Evolutionary conservation across 2,329 filamentous ascomycete species (phyloP).

Genomic region (Neocucurbitaria cava): DNA sequence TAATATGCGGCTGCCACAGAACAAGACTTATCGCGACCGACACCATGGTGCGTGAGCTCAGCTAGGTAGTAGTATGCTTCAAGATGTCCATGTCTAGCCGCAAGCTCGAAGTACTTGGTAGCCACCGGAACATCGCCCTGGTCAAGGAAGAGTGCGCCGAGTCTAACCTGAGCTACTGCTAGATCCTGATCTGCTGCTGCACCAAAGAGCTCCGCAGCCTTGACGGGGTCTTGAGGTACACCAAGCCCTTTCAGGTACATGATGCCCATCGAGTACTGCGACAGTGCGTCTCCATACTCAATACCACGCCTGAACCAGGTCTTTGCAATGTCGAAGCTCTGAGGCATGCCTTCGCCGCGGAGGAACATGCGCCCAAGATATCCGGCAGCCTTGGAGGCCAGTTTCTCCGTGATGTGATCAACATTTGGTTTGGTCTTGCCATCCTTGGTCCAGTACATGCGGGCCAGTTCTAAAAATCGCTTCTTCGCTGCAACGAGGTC

Average conservation of each 20-base stretch:
- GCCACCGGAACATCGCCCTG: conserved; percentile 84
- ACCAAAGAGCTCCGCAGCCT: conserved; percentile 78
- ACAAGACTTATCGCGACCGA: conserved; percentile 82
- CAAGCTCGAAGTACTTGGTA: conserved; percentile 86
- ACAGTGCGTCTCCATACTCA: conserved; percentile 77
- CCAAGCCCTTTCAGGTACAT: conserved; percentile 84
- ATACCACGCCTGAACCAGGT: conserved; percentile 86
- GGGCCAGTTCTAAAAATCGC: conserved; percentile 81
- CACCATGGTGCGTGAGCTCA: conserved; percentile 81
- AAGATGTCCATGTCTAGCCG: conserved; percentile 80
- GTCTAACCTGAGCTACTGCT: conserved; percentile 78
- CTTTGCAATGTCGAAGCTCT: conserved; percentile 77
- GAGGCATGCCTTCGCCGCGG: conserved; percentile 81
- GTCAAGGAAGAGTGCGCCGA: conserved; percentile 85
- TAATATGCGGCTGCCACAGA: conserved; percentile 81
- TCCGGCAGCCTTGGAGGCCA: conserved; percentile 82
- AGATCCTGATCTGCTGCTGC: conserved; percentile 83
- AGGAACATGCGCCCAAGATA: conserved; percentile 90
- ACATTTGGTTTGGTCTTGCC: conserved; percentile 76
- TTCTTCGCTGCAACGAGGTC: conserved; percentile 77
- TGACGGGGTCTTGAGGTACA: conserved; percentile 70
- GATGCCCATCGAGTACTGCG: conserved; percentile 82
- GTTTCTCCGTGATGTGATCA: conserved; percentile 74
- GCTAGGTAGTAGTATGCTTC: conserved; percentile 93
- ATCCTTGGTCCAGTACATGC: conserved; percentile 81